Percentiles rank a stretch among this genome's conserved stretches.
Evolutionary conservation across 768 basidiomycete genomes (phyloP).

Genomic region (Crassisporium funariophilum): DNA sequence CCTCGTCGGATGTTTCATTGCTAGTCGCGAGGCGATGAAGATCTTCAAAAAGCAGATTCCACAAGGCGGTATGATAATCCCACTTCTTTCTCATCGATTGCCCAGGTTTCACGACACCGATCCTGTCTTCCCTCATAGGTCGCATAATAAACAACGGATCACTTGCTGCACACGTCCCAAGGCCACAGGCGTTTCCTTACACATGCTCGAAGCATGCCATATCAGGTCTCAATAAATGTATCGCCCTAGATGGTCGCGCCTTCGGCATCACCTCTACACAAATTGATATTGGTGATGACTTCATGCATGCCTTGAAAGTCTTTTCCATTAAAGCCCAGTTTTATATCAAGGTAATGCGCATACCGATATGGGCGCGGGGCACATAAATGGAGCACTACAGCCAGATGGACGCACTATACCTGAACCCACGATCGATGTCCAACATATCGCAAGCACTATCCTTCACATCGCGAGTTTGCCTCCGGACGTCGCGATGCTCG

Average conservation of each 20-base stretch:
- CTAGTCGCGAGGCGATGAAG: conserved; percentile 72
- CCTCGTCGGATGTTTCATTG: conserved; percentile 72
- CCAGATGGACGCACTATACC: conserved; percentile 59
- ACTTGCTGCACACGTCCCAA: conserved; percentile 69
- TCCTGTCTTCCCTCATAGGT: conserved; percentile 33
- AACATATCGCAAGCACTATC: conserved; percentile 71
- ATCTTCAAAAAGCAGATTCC: conserved; percentile 76
- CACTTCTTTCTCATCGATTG: background rate
- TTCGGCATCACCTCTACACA: conserved; percentile 79
- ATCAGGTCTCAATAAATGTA: conserved; percentile 72
- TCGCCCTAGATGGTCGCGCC: conserved; percentile 73
- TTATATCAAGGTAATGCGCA: conserved; percentile 61
- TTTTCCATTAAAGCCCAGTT: too few relatives aligned
- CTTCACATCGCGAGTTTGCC: conserved; percentile 75
- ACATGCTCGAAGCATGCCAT: conserved; percentile 83
- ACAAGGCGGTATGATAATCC: conserved; percentile 61
- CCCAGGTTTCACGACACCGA: background rate
- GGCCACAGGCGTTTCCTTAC: conserved; percentile 67
- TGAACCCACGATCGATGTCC: conserved; percentile 71
- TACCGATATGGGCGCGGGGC: conserved; percentile 56
- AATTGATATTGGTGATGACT: conserved; percentile 69
- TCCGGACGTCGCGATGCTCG: conserved; percentile 66
- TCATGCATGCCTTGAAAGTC: too few relatives aligned
- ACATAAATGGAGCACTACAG: conserved; percentile 59
- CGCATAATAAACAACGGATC: conserved; percentile 88